Evolutionary conservation across 805 yeast genomes (phyloP).

Genomic region (Zygosaccharomyces lentus): DNA sequence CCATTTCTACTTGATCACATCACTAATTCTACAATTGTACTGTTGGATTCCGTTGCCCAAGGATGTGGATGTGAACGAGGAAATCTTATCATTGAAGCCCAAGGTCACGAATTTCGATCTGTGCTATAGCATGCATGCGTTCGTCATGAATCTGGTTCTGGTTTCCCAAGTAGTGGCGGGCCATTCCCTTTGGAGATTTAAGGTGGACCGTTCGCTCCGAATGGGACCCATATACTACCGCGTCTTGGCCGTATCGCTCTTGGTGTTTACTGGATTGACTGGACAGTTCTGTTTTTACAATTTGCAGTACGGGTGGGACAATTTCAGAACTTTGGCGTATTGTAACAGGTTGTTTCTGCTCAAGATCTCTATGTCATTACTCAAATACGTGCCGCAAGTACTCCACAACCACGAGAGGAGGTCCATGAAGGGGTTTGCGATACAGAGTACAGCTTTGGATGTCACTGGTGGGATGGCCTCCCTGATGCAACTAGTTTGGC

Average conservation of each 20-base stretch:
- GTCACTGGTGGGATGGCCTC: slow-evolving; percentile 37
- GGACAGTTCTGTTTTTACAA: slow-evolving; percentile 14
- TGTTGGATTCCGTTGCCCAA: slow-evolving; percentile 29
- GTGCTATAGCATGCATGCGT: slow-evolving; percentile 46
- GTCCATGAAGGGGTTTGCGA: slow-evolving; percentile 81
- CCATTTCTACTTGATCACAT: slow-evolving; percentile 41
- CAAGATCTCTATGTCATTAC: slow-evolving; percentile 46
- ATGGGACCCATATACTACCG: slow-evolving; percentile 26
- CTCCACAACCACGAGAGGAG: slow-evolving; percentile 70
- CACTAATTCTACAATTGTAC: slow-evolving; percentile 43
- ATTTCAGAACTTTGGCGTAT: slow-evolving; percentile 21
- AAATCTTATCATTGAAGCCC: slow-evolving; percentile 29
- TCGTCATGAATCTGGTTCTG: slow-evolving; percentile 38
- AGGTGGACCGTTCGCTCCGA: slow-evolving; percentile 20
- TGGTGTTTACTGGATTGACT: slow-evolving; percentile 16
- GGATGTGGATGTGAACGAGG: slow-evolving; percentile 28
- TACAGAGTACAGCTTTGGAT: slow-evolving; percentile 45
- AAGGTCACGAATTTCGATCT: slow-evolving; percentile 43
- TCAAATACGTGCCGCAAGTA: slow-evolving; percentile 75
- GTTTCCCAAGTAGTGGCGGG: slow-evolving; percentile 41
- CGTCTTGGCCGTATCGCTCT: slow-evolving; percentile 16
- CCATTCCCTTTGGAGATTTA: slow-evolving; percentile 36
- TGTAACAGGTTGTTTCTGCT: slow-evolving; percentile 30
- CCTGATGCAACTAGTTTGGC: slow-evolving; percentile 25
- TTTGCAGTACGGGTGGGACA: slow-evolving; percentile 20